Percentiles rank a stretch among this genome's conserved stretches.
phyloP scores from a whole-genome alignment of 129 eudicot species.

The Heracleum sosnowskyi region DNA sequence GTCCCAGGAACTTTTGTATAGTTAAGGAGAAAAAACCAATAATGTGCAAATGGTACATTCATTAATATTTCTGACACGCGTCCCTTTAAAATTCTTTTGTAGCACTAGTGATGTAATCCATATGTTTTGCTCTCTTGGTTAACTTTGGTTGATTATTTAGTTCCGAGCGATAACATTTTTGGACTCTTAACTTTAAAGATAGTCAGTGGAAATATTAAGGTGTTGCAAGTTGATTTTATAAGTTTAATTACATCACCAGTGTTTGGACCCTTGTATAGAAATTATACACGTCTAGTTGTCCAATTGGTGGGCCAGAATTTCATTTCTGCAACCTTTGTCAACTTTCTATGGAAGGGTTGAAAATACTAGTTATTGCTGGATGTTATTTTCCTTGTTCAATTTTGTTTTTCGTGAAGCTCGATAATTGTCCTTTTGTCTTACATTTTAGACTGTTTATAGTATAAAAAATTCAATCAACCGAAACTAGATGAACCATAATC shows the following conservation, averaged over 20 bases:
- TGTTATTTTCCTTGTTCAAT: neutral
- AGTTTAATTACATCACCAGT: neutral
- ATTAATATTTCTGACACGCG: too few relatives aligned
- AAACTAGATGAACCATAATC: neutral
- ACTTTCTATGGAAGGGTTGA: neutral
- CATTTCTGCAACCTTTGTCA: neutral
- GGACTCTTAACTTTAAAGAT: neutral
- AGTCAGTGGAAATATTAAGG: neutral
- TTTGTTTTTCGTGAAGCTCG: neutral
- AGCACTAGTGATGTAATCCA: neutral
- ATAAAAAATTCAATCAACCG: neutral
- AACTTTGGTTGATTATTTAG: too few relatives aligned
- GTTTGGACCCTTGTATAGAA: too few relatives aligned
- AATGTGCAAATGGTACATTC: neutral
- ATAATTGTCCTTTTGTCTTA: neutral
- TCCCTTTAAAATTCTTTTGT: neutral
- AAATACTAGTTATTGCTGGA: neutral
- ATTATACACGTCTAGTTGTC: neutral
- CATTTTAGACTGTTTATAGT: neutral
- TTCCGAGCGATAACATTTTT: neutral
- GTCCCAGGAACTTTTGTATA: neutral
- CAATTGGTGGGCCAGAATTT: neutral
- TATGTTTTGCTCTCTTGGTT: neutral
- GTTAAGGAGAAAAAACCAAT: neutral
- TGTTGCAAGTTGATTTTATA: neutral